Evolutionary conservation across 495 filamentous ascomycete species (phyloP), one percentile per base, ranked within the genome.

Genomic region (Choiromyces venosus): DNA sequence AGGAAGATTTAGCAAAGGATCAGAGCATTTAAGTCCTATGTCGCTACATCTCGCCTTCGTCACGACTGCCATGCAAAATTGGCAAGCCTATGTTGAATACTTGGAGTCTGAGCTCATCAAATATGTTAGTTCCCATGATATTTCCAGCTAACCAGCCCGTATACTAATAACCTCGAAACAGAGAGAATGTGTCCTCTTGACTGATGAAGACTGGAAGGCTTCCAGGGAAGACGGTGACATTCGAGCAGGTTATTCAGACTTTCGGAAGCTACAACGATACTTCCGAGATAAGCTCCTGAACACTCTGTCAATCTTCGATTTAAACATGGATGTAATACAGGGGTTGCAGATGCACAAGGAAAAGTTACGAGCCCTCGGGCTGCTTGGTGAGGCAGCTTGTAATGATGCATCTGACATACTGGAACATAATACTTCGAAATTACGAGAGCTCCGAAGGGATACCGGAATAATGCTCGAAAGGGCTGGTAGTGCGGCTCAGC

Each of bases 231-330:
- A 35, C 33, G 44, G 40, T n/a, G 66, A 67, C 61, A 35, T 61
- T 37, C 19, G 35, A 64, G 35, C 68, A 37, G 42, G 40, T n/a
- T 73, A 69, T 52, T 69, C 66, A 19, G 66, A 73, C 44, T 69
- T 68, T 33, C 44, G 66, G 9, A 69, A 44, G 64, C 71, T 73
- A 2, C 66, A 73, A 21, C 42, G 66, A 33, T 40, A 69, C 36
- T 73, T 73, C n/a, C 66, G 71, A 21, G 71, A 73, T 42, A 73
- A 69, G 18, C 35, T 69, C 18, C n/a, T 73, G 14, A 64, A 21
- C n/a, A 38, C 40, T 7, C 4, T 73, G 9, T 64, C 66, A 39
- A n/a, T 39, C 6, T 68, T 73, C 25, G 66, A 40, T 56, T 73
- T 68, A 33, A 73, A 73, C 37, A 33, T 73, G 25, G 66, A 73